Conservation (phyloP, 192 early-diverging fungal genomes). For the Backusella psychrophila region DNA sequence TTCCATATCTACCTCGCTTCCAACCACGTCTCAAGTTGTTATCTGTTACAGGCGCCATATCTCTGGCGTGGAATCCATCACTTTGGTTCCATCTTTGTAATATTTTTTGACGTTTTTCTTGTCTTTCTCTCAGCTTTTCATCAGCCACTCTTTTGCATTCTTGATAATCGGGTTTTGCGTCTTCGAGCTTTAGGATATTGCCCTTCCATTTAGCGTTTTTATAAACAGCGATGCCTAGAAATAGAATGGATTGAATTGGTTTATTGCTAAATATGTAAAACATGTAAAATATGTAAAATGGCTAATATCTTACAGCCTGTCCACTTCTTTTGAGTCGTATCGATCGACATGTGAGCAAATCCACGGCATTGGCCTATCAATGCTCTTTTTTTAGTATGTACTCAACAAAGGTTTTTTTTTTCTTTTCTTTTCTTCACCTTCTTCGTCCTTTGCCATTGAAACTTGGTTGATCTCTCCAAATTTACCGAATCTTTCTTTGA, state of each 20-base stretch:
- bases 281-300: neutral
- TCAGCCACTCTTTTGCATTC: constrained; percentile 43
- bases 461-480: constrained; percentile 66
- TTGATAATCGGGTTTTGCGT: constrained; percentile 75
- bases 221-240: constrained; percentile 57
- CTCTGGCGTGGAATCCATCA: constrained; percentile 49
- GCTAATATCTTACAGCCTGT: constrained; percentile 47
- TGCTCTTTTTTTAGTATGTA: neutral
- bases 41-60: constrained; percentile 71
- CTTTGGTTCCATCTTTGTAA: constrained; percentile 37
- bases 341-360: constrained; percentile 72
- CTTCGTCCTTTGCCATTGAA: constrained; percentile 46
- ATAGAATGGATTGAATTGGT: neutral
- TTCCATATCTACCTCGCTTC: constrained; percentile 67
- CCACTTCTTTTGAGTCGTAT: constrained; percentile 64
- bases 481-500: constrained; percentile 65
- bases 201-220: constrained; percentile 88
- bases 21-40: constrained; percentile 68
- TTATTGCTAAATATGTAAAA: neutral
- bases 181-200: constrained; percentile 68
- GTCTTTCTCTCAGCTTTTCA: constrained; percentile 38
- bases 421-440: neutral
- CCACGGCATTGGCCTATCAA: constrained; percentile 54
- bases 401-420: too few relatives aligned
- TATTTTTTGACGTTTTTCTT: constrained; percentile 47